Base-by-base conservation (phyloP, 495 filamentous ascomycete species). In the Antarctomyces pellizariae region DNA sequence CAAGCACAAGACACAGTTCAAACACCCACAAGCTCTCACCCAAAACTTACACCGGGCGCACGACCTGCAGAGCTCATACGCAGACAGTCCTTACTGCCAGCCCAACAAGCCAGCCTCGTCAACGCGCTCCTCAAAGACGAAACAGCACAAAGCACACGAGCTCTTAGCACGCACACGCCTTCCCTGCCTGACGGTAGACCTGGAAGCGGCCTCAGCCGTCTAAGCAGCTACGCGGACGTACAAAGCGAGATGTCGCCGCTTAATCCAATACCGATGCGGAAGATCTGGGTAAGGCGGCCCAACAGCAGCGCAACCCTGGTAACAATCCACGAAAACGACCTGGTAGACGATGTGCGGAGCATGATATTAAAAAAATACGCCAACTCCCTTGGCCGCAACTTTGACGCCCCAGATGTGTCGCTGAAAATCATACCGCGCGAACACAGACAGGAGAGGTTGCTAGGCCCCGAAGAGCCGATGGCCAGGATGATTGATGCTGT, bases 301-400 rank as follows among this genome's bases (percentile, higher is more conserved):
- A 64, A 70, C 32, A 77, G 66, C 22, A 92, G 83, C 21, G 69
- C 86, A 30, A 97, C 86, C 13, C 52, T 82, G 36, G 74, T 97
- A 20, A 68, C 74, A 24, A 75, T 89, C 36, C 57, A 65, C 32
- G 75, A 84, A 40, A 79, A 91, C 41, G 77, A 89, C 38, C 46
- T 97, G 48, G 86, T 95, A 11, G 86, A 97, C 42, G 89, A 93
- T 52, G 71, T 90, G 28, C 69, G 83, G 30, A 89, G 93, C 37
- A 64, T 82, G 61, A 82, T 95, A 14, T 53, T 97, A 36, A 66
- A 64, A 36, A 95, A 92, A 52, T 97, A 93, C 45, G 67, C 64
- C 26, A 97, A 97, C 48, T 84, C 82, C 5, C 53, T 97, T 16
- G 89, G 84, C 5, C 68, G 66, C 39, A 73, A 56, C 13, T 93